These are phyloP conservation scores for Calonectria fujianensis DNA, from an alignment of 2,329 filamentous ascomycete species.

Conservation along the genomic window DNA sequence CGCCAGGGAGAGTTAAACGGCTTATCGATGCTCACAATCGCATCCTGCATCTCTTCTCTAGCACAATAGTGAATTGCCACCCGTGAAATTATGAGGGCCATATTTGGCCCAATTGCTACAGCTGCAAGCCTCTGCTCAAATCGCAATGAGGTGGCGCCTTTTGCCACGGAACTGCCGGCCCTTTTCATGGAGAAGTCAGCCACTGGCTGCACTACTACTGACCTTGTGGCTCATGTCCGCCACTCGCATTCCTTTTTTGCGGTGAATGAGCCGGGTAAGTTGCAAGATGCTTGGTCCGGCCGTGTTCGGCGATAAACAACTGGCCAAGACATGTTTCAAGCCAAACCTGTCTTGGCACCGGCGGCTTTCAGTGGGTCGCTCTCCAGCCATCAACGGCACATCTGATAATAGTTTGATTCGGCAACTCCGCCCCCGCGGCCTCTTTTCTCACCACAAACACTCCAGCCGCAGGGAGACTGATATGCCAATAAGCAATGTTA, in stretches of 20 bases:
- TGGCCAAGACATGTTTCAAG: not conserved
- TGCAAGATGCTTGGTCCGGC: not conserved
- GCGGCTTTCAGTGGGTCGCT: not conserved
- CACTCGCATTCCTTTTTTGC: not conserved
- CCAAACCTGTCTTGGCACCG: not conserved
- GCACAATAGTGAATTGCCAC: not conserved
- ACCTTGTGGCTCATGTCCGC: not conserved
- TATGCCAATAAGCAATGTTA: constrained; percentile 7
- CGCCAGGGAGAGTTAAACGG: too few relatives aligned
- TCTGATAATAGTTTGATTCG: not conserved
- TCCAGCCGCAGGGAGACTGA: not conserved
- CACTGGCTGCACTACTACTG: not conserved
- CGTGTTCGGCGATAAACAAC: not conserved
- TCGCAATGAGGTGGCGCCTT: not conserved
- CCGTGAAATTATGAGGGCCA: not conserved
- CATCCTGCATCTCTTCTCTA: too few relatives aligned
- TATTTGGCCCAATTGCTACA: not conserved
- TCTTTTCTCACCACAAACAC: too few relatives aligned
- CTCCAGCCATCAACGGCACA: not conserved
- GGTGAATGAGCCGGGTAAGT: not conserved
- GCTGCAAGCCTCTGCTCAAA: not conserved
- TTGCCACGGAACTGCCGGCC: not conserved
- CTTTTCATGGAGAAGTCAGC: not conserved
- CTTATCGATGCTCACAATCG: too few relatives aligned
- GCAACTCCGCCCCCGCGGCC: not conserved